Conservation (phyloP, 768 basidiomycete species). For the Rhodocollybia butyracea region DNA sequence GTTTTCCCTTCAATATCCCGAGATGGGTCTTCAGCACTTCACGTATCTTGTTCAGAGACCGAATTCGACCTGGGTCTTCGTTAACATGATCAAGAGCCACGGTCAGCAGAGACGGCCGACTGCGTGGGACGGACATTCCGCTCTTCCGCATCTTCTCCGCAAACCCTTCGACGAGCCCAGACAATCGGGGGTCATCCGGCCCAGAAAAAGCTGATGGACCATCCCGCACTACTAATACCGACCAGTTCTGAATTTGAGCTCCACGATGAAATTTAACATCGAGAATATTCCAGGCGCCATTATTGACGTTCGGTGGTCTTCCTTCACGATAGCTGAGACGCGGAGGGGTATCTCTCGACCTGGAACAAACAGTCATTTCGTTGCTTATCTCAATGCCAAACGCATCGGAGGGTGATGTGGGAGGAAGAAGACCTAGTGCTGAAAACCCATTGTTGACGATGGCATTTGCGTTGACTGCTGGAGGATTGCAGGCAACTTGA, state of each 20-base stretch:
- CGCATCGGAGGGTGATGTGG: conserved; percentile 35
- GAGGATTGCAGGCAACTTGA: conserved; percentile 59
- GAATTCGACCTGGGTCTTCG: conserved; percentile 32
- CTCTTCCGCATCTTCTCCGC: conserved; percentile 48
- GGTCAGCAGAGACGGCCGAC: conserved; percentile 32
- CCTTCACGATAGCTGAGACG: conserved; percentile 51
- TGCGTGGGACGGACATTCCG: conserved; percentile 51
- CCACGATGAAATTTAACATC: conserved; percentile 65
- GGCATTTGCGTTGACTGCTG: conserved; percentile 51
- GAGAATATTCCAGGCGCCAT: conserved; percentile 77
- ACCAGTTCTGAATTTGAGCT: conserved; percentile 53
- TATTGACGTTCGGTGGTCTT: conserved; percentile 37
- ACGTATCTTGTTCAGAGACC: conserved; percentile 40
- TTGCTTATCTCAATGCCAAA: conserved; percentile 57
- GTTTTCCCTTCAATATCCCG: conserved; percentile 27
- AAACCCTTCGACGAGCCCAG: conserved; percentile 49
- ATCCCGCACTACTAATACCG: conserved; percentile 64
- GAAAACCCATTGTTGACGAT: conserved; percentile 61
- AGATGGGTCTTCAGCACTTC: conserved; percentile 32
- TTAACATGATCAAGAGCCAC: conserved; percentile 25
- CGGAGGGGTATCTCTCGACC: conserved; percentile 65
- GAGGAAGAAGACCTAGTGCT: conserved; percentile 44
- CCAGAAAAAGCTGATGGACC: conserved; percentile 34
- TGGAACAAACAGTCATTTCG: conserved; percentile 63
- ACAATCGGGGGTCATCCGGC: conserved; percentile 39